Evolutionary conservation across 2,329 filamentous ascomycete genomes (phyloP), one percentile per base, ranked within the genome.

Genomic region (Delphinella strobiligena): DNA sequence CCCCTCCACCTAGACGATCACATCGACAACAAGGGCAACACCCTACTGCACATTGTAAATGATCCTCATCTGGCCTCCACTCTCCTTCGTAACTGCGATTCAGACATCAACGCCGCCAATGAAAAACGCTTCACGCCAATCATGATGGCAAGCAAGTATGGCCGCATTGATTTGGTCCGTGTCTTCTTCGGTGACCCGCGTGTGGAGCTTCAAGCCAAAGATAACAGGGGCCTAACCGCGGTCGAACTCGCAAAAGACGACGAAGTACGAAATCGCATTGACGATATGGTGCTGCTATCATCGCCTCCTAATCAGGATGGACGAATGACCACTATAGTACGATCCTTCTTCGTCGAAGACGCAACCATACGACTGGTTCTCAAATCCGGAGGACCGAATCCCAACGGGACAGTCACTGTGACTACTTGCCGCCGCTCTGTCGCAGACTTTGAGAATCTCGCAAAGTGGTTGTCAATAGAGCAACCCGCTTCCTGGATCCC

Each of bases 101-200:
- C 87, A n/a, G 87, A 98, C 54, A 84, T 89, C 40, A 98, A 98
- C 61, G 88, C 89, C 7, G 82, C 80, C 7, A 98, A 98, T 54
- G 88, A 96, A 51, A 94, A 86, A 63, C 81, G 77, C 35, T 96
- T 98, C 55, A 98, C 93, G 0, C 80, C 91, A 2, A 68, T 98
- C 41, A 98, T 98, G 91, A 82, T 98, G 46, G 89, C 89, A 5
- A 96, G 89, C 71, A 98, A 98, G 59, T 98, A 96, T 55, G 91
- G 91, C 24, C 77, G 91, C 46, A 82, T 93, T 39, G 91, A 96
- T 51, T 85, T 94, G 69, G 89, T 98, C 14, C 74, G 88, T 43
- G 79, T 80, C 8, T 70, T 98, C 4, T 96, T 93, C 58, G 74
- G 80, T 31, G 91, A 98, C 55, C 75, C 85, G 17, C 71, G 93